A percentile compares a stretch with the other conserved stretches of the same genome.
Conservation (phyloP, 1,139 yeast genomes). For the Zygosaccharomyces pseudobailii region DNA sequence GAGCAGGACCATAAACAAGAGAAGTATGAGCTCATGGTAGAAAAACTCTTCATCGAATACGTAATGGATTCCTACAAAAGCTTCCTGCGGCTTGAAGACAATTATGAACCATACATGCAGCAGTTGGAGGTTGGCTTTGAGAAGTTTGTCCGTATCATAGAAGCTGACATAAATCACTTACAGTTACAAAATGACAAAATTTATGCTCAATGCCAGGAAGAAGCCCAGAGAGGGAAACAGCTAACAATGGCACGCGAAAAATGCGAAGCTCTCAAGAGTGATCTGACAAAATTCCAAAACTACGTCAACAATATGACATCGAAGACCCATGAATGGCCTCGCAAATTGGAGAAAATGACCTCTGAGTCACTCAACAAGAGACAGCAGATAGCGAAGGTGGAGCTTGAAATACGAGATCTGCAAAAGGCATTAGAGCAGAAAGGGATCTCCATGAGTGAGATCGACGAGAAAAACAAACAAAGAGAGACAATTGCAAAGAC, state of each 20-base stretch:
- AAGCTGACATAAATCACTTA: conserved; percentile 43
- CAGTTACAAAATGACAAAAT: conserved; percentile 37
- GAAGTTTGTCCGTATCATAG: conserved; percentile 41
- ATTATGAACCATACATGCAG: conserved; percentile 48
- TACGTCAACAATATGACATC: conserved; percentile 65
- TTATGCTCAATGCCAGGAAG: conserved; percentile 30
- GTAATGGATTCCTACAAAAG: conserved; percentile 63
- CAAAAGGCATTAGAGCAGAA: conserved; percentile 47
- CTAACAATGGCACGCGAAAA: conserved; percentile 49
- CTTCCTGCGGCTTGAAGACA: conserved; percentile 60
- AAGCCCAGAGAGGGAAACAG: conserved; percentile 38
- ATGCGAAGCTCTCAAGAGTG: conserved; percentile 63
- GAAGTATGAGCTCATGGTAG: conserved; percentile 40
- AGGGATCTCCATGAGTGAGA: conserved; percentile 58
- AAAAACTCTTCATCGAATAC: conserved; percentile 61
- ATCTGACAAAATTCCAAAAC: conserved; percentile 62
- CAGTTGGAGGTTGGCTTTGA: conserved; percentile 57
- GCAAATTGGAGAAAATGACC: conserved; percentile 49
- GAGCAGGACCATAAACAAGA: conserved; percentile 37
- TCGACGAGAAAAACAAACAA: conserved; percentile 51
- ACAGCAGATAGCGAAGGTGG: conserved; percentile 41
- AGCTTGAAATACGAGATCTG: conserved; percentile 43
- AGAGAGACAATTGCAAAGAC: conserved; percentile 53
- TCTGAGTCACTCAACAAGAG: conserved; percentile 50
- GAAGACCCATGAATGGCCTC: conserved; percentile 62